Percentiles rank a stretch among this genome's conserved stretches.
Conservation (phyloP, 169 alveolate genomes). For the Plasmodium vivax region DNA sequence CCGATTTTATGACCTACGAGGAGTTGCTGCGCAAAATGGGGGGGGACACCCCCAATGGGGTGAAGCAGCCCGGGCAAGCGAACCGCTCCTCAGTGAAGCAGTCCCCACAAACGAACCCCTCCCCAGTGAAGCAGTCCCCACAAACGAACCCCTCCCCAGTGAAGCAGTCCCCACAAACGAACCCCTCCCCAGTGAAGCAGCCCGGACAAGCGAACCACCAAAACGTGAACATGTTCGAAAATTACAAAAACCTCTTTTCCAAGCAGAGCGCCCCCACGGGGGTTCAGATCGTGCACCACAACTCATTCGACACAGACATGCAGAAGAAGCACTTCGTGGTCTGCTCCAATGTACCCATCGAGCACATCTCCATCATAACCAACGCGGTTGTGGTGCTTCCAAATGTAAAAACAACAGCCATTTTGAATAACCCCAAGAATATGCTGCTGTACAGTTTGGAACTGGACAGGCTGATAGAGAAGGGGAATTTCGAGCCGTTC, state of each 20-base stretch:
- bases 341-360: slow-evolving; percentile 71
- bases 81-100: neutral
- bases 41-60: neutral
- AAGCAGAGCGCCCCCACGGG: slow-evolving; percentile 7
- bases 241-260: slow-evolving; percentile 70
- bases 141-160: neutral
- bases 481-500: slow-evolving; percentile 78
- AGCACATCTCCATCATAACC: slow-evolving; percentile 78
- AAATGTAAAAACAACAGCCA: slow-evolving; percentile 52
- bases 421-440: slow-evolving; percentile 52
- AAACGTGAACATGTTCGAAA: slow-evolving; percentile 54
- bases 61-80: neutral
- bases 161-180: slow-evolving; percentile 3
- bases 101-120: neutral
- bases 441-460: slow-evolving; percentile 76
- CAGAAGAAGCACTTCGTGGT: slow-evolving; percentile 73
- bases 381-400: slow-evolving; percentile 75
- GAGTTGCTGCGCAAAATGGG: slow-evolving; percentile 7
- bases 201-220: neutral
- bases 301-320: slow-evolving; percentile 38
- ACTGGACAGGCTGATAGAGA: slow-evolving; percentile 76
- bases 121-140: neutral
- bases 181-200: neutral
- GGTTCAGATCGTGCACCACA: slow-evolving; percentile 26
- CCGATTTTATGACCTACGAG: slow-evolving; percentile 55